Evolutionary conservation across 2,329 filamentous ascomycete species (phyloP).

Genomic region (Claviceps sp.): DNA sequence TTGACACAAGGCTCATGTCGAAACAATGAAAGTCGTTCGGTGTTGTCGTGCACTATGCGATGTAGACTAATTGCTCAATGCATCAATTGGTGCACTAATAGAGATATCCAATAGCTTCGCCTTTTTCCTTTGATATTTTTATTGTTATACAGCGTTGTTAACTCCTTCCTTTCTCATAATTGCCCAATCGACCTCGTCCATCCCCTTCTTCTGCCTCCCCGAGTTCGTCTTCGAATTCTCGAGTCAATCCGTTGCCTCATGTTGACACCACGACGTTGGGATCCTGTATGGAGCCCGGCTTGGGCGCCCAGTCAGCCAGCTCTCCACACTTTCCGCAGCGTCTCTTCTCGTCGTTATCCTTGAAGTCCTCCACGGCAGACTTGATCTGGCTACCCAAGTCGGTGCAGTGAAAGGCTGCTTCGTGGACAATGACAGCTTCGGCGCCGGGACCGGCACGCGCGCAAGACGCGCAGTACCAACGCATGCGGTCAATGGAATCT

Average conservation of each 20-base stretch:
- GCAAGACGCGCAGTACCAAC: constrained; percentile 79
- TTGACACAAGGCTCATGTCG: too few relatives aligned
- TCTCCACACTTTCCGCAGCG: constrained; percentile 66
- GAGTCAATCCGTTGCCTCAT: not conserved
- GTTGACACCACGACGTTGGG: constrained; percentile 33
- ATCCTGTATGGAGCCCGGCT: constrained; percentile 42
- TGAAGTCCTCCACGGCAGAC: constrained; percentile 73
- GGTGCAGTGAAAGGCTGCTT: constrained; percentile 76
- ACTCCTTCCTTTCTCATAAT: too few relatives aligned
- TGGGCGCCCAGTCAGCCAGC: constrained; percentile 58
- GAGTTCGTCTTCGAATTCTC: too few relatives aligned
- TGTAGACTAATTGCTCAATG: too few relatives aligned
- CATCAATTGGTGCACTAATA: too few relatives aligned
- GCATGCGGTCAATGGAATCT: constrained; percentile 59
- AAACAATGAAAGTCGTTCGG: too few relatives aligned
- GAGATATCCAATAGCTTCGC: too few relatives aligned
- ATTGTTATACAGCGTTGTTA: too few relatives aligned
- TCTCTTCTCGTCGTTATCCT: constrained; percentile 49
- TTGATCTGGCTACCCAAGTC: constrained; percentile 93
- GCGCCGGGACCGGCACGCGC: constrained; percentile 11
- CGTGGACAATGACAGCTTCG: constrained; percentile 53
- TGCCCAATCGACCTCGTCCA: too few relatives aligned
- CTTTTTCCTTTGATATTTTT: too few relatives aligned
- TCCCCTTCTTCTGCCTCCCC: too few relatives aligned
- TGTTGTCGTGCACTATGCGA: too few relatives aligned